Conservation (phyloP, 2,329 filamentous ascomycete species). For the Helotiales sp. region DNA sequence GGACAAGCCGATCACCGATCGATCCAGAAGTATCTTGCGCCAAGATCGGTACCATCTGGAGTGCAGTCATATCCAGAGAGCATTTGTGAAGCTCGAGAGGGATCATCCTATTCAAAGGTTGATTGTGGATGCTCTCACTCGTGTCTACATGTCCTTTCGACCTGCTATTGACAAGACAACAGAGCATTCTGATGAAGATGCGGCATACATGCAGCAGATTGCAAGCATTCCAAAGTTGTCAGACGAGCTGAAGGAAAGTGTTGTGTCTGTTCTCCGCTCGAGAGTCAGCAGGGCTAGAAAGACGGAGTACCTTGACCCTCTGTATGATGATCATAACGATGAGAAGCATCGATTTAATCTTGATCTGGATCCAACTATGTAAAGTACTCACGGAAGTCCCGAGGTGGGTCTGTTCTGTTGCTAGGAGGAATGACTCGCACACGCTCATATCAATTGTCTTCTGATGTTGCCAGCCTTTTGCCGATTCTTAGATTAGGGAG, state of each 20-base stretch:
- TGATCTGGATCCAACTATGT: background rate
- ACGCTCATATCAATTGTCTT: background rate
- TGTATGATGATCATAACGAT: background rate
- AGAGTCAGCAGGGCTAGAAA: background rate
- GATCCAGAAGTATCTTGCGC: conserved; percentile 1
- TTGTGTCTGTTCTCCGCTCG: background rate
- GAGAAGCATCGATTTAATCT: background rate
- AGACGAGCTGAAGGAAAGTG: background rate
- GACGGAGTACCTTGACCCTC: background rate
- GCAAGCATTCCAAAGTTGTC: background rate
- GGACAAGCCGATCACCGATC: no score
- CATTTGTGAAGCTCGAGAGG: background rate
- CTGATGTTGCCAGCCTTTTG: background rate
- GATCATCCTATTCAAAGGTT: conserved; percentile 9
- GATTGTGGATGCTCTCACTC: conserved; percentile 5
- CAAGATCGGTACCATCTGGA: background rate
- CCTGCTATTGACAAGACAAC: no score
- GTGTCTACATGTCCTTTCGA: background rate
- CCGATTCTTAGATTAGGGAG: background rate
- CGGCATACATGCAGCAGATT: no score
- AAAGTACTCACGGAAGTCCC: background rate
- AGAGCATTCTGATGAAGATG: no score
- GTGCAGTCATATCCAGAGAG: conserved; percentile 1
- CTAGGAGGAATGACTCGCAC: background rate
- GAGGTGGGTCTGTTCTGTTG: background rate